A percentile compares a stretch with the other conserved stretches of the same genome.
These are phyloP conservation scores for Saturnispora kantuleensis DNA, from an alignment of 805 yeast genomes.

Conservation along the genomic window DNA sequence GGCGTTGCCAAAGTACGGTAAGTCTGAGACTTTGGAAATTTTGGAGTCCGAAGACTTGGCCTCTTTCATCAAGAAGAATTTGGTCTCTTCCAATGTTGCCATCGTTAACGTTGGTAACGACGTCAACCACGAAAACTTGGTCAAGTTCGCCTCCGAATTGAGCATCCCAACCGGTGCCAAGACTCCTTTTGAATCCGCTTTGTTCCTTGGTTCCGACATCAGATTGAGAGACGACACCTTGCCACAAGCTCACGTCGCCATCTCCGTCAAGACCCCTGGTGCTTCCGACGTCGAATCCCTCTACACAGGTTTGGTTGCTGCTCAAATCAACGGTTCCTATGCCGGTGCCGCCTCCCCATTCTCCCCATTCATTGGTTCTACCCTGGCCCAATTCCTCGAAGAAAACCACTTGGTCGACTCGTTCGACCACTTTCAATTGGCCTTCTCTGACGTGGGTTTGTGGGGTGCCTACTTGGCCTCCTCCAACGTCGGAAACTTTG, in stretches of 20 bases:
- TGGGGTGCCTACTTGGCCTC: slow-evolving; percentile 74
- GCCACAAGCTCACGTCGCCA: slow-evolving; percentile 68
- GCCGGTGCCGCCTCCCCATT: slow-evolving; percentile 44
- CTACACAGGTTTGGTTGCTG: slow-evolving; percentile 65
- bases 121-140: slow-evolving; percentile 58
- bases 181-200: slow-evolving; percentile 39
- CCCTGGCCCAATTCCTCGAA: slow-evolving; percentile 57
- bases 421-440: slow-evolving; percentile 60
- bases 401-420: slow-evolving; percentile 67
- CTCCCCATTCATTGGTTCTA: slow-evolving; percentile 53
- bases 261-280: slow-evolving; percentile 69
- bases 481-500: slow-evolving; percentile 48
- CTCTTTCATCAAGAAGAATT: slow-evolving; percentile 45
- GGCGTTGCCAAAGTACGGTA: slow-evolving; percentile 70
- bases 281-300: slow-evolving; percentile 46
- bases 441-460: slow-evolving; percentile 70
- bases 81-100: slow-evolving; percentile 55
- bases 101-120: slow-evolving; percentile 57
- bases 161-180: slow-evolving; percentile 42
- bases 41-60: slow-evolving; percentile 50
- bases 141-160: slow-evolving; percentile 50
- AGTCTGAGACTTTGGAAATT: slow-evolving; percentile 49
- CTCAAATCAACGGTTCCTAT: slow-evolving; percentile 49
- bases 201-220: slow-evolving; percentile 78
- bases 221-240: slow-evolving; percentile 83